Evolutionary conservation across 2,329 filamentous ascomycete genomes (phyloP), one percentile per base, ranked within the genome.

Genomic region (Lasiodiplodia sp.): DNA sequence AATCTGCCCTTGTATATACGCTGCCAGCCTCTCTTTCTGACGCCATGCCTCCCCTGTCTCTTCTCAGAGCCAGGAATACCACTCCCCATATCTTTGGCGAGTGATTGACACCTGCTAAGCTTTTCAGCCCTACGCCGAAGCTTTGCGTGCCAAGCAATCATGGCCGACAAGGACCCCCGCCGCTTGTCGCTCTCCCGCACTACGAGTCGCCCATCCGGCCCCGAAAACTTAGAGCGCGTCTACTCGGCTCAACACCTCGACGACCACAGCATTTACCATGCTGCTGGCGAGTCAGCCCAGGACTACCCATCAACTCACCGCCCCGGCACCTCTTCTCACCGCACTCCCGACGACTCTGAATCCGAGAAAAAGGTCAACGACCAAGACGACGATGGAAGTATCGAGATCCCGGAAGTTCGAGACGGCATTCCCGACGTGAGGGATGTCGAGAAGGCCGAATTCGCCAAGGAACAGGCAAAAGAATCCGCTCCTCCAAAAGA

Each of bases 231-330:
- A 52, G 70, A 72, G 23, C 74, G 75, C 4, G 56, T 77, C 2
- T 72, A 76, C 16, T 78, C 78, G 3, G 73, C 67, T 12, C 74
- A 77, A 58, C 75, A 77, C 28, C 73, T 76, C 14, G 77, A 79
- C 69, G 77, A 79, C 70, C 74, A 76, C 47, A 78, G 75, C 8
- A 75, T 78, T 1, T 78, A 78, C 47, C 74, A 75, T 47, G 75
- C 73, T 7, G 74, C 77, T 52, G 73, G 72, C 1, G 38, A 53
- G 11, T 53, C 51, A 2, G 47, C 28, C n/a, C n/a, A 14, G 21
- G 65, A 60, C 25, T 40, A 52, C 16, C 10, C 37, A 7, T 25
- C 38, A 8, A 5, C 56, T 21, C n/a, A 37, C 14, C 51, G n/a
- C 7, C 28, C 44, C 21, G 21, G 31, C 7, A 52, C 60, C 11